Base-by-base conservation (phyloP, 2,329 filamentous ascomycete genomes). In the Ascochyta clinopodiicola region DNA sequence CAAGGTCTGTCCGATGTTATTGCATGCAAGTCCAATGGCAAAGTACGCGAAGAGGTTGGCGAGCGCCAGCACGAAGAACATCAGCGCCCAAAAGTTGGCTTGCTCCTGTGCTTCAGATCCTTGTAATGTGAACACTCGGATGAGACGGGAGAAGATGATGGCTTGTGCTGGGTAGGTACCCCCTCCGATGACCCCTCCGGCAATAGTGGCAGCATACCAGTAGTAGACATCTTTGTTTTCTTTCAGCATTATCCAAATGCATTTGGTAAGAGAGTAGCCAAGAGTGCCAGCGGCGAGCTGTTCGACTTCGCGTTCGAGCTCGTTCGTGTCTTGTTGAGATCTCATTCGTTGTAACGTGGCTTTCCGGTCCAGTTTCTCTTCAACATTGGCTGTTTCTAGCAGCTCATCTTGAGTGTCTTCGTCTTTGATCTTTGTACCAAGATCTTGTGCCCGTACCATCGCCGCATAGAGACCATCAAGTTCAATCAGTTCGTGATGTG, bases 11-110 rank as follows among this genome's bases (percentile, higher is more conserved):
- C 44, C 51, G 40, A 92, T 92, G 0, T 96, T 84, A 0, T 91
- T 96, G 15, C 51, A 56, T 10, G 51, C 59, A 36, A 56, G 93
- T 46, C 97, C 86, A 15, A 93, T 65, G 13, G 47, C 36, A 2
- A 61, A 58, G 49, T 64, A 69, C 1, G 58, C 42, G 13, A 67
- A 52, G 4, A 69, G 54, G 31, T 56, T 45, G 10, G 55, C 53
- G 12, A 64, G 36, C 7, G 58, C 63, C 1, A 68, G 51, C 3
- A 60, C 56, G 21, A 69, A 62, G 38, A 69, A 68, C 63, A 68
- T 67, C 25, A 63, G 39, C n/a, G 69, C 56, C 56, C 52, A 62
- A 49, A 71, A 62, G 34, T 68, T 46, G n/a, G 53, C 62, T 36
- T 56, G 21, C 1, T 51, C 38, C 10, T 52, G 48, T 36, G 55